Percentiles rank a stretch among this genome's conserved stretches.
These are phyloP conservation scores for Hemileccinum rubropunctum DNA, from an alignment of 768 basidiomycete species.

Conservation along the genomic window DNA sequence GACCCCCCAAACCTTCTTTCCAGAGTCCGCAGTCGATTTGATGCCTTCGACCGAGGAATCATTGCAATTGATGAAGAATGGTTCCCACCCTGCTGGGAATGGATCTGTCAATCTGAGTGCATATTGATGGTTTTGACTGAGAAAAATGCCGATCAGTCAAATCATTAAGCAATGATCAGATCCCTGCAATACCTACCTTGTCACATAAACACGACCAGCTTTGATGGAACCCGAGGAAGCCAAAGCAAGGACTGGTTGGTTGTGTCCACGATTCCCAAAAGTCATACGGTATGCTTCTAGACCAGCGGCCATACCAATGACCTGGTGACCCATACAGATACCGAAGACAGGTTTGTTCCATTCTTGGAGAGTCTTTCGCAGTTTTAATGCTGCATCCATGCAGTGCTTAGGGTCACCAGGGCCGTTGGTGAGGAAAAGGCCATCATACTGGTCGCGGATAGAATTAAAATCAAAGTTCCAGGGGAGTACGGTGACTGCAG, in stretches of 20 bases:
- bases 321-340: constrained; percentile 99
- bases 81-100: constrained; percentile 96
- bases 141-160: constrained; percentile 3
- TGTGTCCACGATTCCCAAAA: constrained; percentile 99
- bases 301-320: constrained; percentile 97
- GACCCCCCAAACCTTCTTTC: constrained; percentile 94
- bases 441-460: constrained; percentile 87
- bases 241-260: constrained; percentile 95
- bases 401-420: constrained; percentile 93
- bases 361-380: constrained; percentile 79
- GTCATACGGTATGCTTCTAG: constrained; percentile 97
- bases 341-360: constrained; percentile 96
- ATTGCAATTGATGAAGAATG: constrained; percentile 99
- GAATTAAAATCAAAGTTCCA: constrained; percentile 98
- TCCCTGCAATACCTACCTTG: constrained; percentile 50
- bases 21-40: constrained; percentile 87
- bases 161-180: neutral
- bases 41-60: constrained; percentile 99
- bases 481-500: constrained; percentile 91
- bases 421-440: constrained; percentile 94
- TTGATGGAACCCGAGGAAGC: constrained; percentile 92
- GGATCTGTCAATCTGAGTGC: constrained; percentile 92
- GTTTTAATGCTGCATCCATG: constrained; percentile 76
- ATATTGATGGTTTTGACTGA: constrained; percentile 96
- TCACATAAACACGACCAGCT: constrained; percentile 96